Evolutionary conservation across 2,329 filamentous ascomycete genomes (phyloP).

Genomic region (Fusarium sp.): DNA sequence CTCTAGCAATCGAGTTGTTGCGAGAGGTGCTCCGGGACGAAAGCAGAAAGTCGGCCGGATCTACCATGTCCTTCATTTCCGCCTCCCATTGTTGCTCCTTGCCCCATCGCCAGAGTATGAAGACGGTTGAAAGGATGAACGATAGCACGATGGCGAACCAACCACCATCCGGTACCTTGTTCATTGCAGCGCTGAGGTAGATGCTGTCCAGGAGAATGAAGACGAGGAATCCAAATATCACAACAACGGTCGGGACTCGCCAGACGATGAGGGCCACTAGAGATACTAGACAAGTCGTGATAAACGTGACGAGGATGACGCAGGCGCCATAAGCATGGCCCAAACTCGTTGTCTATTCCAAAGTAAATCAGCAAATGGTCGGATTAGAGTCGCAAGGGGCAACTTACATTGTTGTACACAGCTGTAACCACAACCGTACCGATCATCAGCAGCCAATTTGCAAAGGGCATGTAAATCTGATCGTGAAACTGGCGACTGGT

Average conservation of each 20-base stretch:
- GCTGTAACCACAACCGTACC: conserved; percentile 80
- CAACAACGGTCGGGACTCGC: conserved; percentile 70
- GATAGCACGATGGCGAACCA: conserved; percentile 82
- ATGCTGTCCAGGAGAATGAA: conserved; percentile 76
- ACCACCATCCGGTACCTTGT: conserved; percentile 79
- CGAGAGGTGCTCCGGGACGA: conserved; percentile 41
- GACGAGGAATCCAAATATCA: conserved; percentile 70
- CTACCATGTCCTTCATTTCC: conserved; percentile 71
- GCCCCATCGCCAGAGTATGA: conserved; percentile 82
- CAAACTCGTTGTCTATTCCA: conserved; percentile 67
- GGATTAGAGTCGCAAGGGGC: background rate
- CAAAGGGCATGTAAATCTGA: conserved; percentile 80
- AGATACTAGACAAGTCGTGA: conserved; percentile 80
- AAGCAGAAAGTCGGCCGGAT: conserved; percentile 54
- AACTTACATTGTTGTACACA: conserved; percentile 75
- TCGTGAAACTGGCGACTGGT: conserved; percentile 78
- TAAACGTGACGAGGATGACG: conserved; percentile 83
- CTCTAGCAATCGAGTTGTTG: conserved; percentile 38
- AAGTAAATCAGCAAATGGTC: conserved; percentile 39
- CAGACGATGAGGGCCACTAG: conserved; percentile 80
- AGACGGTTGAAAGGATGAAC: conserved; percentile 70
- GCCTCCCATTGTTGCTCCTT: conserved; percentile 82
- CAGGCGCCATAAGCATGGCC: conserved; percentile 84
- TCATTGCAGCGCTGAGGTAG: conserved; percentile 76
- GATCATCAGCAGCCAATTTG: conserved; percentile 82